Percentiles rank a stretch among this genome's conserved stretches.
These are phyloP conservation scores for Suillus plorans DNA, from an alignment of 768 basidiomycete genomes.

Conservation along the genomic window DNA sequence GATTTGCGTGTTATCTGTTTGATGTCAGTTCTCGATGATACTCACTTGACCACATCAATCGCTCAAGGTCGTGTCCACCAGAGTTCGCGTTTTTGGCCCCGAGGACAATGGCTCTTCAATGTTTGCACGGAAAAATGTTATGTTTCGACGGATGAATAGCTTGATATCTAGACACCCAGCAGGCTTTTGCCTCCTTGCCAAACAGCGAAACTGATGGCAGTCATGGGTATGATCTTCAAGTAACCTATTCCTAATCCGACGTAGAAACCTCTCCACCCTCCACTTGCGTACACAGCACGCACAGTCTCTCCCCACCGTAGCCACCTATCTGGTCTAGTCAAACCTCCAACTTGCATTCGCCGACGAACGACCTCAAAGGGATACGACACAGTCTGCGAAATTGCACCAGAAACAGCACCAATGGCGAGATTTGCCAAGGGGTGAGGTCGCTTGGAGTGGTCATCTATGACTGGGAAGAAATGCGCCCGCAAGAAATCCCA, in stretches of 20 bases:
- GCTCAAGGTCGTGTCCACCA: neutral
- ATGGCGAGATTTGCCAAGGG: constrained; percentile 71
- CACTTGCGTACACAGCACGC: constrained; percentile 56
- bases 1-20: neutral
- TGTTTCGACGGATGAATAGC: neutral
- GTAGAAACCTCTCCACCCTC: constrained; percentile 89
- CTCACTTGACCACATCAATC: neutral
- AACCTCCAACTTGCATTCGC: constrained; percentile 93
- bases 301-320: constrained; percentile 79
- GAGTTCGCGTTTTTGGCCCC: neutral
- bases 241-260: constrained; percentile 91
- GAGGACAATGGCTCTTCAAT: neutral
- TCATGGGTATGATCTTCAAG: constrained; percentile 95
- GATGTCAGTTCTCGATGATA: neutral
- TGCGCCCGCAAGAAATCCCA: constrained; percentile 78
- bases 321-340: constrained; percentile 74
- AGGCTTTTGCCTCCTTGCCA: constrained; percentile 60
- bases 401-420: constrained; percentile 82
- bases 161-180: constrained; percentile 22
- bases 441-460: constrained; percentile 37
- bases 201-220: constrained; percentile 86
- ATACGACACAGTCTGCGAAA: constrained; percentile 89
- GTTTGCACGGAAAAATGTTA: neutral
- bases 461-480: constrained; percentile 47
- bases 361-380: constrained; percentile 92